Evolutionary conservation across 805 yeast species (phyloP).

Genomic region (Danielia oregonensis): DNA sequence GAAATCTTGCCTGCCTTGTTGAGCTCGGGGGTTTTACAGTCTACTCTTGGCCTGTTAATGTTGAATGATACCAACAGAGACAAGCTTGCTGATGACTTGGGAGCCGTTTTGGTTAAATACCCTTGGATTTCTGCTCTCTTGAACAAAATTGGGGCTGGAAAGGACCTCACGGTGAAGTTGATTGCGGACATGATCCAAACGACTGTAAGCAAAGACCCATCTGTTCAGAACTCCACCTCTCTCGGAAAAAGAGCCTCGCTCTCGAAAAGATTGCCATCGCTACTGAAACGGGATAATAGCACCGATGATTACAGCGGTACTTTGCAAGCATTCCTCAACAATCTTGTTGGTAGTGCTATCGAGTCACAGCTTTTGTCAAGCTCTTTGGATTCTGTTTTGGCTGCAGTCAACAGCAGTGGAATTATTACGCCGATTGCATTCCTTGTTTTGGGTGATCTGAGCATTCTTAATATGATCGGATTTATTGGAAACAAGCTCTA

Average conservation of each 20-base stretch:
- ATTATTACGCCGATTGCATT: conserved; percentile 25
- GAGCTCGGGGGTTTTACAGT: conserved; percentile 25
- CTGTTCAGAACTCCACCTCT: background rate
- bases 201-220: background rate
- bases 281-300: background rate
- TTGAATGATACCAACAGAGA: conserved; percentile 27
- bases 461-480: conserved; percentile 16
- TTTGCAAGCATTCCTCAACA: conserved; percentile 28
- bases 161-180: conserved; percentile 3
- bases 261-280: too few relatives aligned
- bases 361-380: conserved; percentile 17
- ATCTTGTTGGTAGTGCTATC: conserved; percentile 24
- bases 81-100: conserved; percentile 22
- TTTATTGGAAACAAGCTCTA: conserved; percentile 26
- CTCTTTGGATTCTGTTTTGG: conserved; percentile 21
- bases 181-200: conserved; percentile 2
- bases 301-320: conserved; percentile 24
- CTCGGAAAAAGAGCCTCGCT: background rate
- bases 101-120: conserved; percentile 23
- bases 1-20: conserved; percentile 18
- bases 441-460: conserved; percentile 20
- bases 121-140: conserved; percentile 23
- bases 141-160: conserved; percentile 2
- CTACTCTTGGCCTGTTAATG: conserved; percentile 24
- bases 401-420: conserved; percentile 30